A percentile compares a stretch with the other conserved stretches of the same genome.
Conservation (phyloP, 768 basidiomycete genomes). For the Hydnum rufescens region DNA sequence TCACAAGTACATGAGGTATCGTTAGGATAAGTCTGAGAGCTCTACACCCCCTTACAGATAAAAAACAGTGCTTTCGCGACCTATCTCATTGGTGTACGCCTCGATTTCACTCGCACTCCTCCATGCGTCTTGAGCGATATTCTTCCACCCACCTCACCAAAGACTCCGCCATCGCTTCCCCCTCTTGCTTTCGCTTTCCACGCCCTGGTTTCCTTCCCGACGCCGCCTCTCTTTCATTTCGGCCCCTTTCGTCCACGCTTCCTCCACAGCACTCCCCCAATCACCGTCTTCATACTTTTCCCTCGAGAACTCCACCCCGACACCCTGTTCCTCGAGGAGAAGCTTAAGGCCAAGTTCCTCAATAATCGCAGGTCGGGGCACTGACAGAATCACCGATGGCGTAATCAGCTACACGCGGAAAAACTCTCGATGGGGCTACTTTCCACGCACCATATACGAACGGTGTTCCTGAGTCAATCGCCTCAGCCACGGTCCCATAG, state of each 20-base stretch:
- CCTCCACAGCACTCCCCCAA: constrained; percentile 39
- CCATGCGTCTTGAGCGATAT: too few species aligned
- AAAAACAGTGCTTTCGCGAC: too few species aligned
- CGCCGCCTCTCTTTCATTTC: constrained; percentile 28
- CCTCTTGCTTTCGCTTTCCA: constrained; percentile 18
- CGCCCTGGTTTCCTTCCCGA: constrained; percentile 20
- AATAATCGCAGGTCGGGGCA: constrained; percentile 59
- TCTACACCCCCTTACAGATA: too few species aligned
- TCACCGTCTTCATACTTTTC: constrained; percentile 49
- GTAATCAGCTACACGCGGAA: background rate
- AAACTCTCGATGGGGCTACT: background rate
- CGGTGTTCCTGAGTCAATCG: constrained; percentile 53
- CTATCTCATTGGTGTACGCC: too few species aligned
- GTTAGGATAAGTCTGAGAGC: too few species aligned
- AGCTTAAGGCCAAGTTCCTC: constrained; percentile 61
- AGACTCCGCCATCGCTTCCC: background rate
- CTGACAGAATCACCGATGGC: constrained; percentile 17
- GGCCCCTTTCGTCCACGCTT: constrained; percentile 36
- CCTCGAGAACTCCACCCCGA: constrained; percentile 47
- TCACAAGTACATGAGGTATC: too few species aligned
- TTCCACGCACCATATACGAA: constrained; percentile 48
- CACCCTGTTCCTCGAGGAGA: constrained; percentile 40
- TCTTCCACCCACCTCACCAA: background rate
- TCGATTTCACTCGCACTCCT: too few species aligned
- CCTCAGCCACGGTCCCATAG: constrained; percentile 67